These are phyloP conservation scores for Neurospora discreta DNA, from an alignment of 495 filamentous ascomycete genomes.

Conservation along the genomic window DNA sequence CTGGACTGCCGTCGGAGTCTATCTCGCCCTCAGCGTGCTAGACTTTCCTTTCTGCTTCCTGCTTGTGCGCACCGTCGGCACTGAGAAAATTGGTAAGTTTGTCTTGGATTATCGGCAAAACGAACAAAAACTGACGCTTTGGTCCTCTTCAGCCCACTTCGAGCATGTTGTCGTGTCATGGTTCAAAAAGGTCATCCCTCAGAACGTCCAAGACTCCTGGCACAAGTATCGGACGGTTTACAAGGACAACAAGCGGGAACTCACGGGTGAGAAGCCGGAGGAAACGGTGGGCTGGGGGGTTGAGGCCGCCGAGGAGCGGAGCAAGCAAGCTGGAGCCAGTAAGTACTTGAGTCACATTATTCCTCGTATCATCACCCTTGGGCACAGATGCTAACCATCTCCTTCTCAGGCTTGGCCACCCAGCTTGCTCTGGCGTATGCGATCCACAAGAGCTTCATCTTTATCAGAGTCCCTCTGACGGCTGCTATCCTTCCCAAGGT, in stretches of 20 bases:
- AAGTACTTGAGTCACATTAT: slow-evolving; percentile 15
- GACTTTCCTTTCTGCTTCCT: slow-evolving; percentile 96
- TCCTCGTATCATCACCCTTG: background rate
- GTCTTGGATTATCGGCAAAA: background rate
- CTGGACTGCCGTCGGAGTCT: slow-evolving; percentile 87
- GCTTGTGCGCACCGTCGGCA: slow-evolving; percentile 69
- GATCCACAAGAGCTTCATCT: slow-evolving; percentile 96
- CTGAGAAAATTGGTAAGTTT: slow-evolving; percentile 63
- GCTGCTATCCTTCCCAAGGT: slow-evolving; percentile 86
- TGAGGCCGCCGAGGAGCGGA: slow-evolving; percentile 36
- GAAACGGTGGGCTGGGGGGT: slow-evolving; percentile 41
- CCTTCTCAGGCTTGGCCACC: slow-evolving; percentile 44
- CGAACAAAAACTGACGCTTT: slow-evolving; percentile 4
- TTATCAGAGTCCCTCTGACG: slow-evolving; percentile 80
- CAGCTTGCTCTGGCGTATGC: slow-evolving; percentile 92
- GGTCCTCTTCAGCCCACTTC: slow-evolving; percentile 26
- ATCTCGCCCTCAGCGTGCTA: slow-evolving; percentile 66
- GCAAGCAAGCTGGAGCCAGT: slow-evolving; percentile 42
- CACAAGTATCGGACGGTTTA: slow-evolving; percentile 27
- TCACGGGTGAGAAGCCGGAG: slow-evolving; percentile 15
- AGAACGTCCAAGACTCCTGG: slow-evolving; percentile 35
- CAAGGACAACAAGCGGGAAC: slow-evolving; percentile 21
- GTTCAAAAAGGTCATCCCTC: slow-evolving; percentile 37
- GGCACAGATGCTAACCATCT: background rate
- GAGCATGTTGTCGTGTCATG: slow-evolving; percentile 40